Evolutionary conservation across 352 stramenopile species (phyloP), one percentile per base, ranked within the genome.

Genomic region (Globisporangium orthogonon): DNA sequence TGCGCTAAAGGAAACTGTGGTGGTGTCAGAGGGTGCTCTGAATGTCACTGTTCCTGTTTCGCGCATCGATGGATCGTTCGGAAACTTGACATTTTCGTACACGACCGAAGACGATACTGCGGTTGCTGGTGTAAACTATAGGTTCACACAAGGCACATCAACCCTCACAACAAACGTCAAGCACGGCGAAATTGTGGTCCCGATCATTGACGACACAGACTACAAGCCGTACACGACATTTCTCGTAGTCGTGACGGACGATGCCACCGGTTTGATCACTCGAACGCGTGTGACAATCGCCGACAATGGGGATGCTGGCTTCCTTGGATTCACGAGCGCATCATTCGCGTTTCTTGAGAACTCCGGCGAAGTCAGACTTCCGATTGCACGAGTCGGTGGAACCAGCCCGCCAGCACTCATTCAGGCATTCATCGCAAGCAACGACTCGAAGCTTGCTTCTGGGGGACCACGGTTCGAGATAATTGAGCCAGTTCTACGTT

Each of bases 291-390:
- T 89, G 10, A 48, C 61, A 14, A 57, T 89, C 7, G 35, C 50
- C 6, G 78, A 89, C 29, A 71, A 89, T 52, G 74, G 74, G 2
- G 76, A 89, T 43, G 78, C 75, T 11, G 78, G 78, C 10, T 74
- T 62, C 18, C 56, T 89, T 29, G 73, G 67, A 2, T 89, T 89
- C 54, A 51, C 28, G 3, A 49, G 52, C 15, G 4, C 59, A 30
- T 30, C 47, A 4, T 56, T 65, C n/a, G 13, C 9, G 0, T 50
- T 68, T 13, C 58, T 77, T 7, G 77, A 87, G 49, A 81, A 72
- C 54, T 52, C 49, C 9, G 69, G 62, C 11, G 50, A 52, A 5
- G 52, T 62, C 31, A 52, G 17, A 13, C 33, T 87, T 2, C 49
- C 46, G 2, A 64, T 88, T 9, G 60, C 58, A 13, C 69, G 78